phyloP scores from a whole-genome alignment of 306 rosid genomes.

The Calophaca sinica region DNA sequence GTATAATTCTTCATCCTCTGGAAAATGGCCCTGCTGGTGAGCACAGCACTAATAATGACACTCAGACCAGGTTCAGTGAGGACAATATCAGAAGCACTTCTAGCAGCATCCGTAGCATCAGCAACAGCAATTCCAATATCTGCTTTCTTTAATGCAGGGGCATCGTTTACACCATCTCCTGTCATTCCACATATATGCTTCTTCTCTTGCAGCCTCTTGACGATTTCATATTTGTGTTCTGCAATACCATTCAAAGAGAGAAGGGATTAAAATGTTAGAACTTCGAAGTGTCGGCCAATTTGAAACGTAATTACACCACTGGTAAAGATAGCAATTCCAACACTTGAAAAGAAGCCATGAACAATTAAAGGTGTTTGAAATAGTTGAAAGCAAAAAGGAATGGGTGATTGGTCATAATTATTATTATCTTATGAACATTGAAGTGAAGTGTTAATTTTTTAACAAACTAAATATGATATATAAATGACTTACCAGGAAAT shows the following conservation, averaged over 20 bases:
- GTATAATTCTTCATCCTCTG: constrained; percentile 98
- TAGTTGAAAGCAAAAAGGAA: constrained; percentile 18
- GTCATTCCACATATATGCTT: constrained; percentile 99
- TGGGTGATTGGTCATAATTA: neutral
- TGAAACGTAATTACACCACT: neutral
- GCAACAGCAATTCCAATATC: constrained; percentile 98
- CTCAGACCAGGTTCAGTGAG: constrained; percentile 97
- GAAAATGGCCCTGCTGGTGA: constrained; percentile 92
- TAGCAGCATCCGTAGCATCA: constrained; percentile 98
- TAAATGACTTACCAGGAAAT: constrained; percentile 74
- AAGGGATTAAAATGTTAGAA: constrained; percentile 26
- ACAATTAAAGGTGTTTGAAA: neutral
- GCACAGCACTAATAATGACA: constrained; percentile 92
- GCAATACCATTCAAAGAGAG: constrained; percentile 38
- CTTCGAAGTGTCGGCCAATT: neutral
- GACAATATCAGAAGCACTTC: constrained; percentile 94
- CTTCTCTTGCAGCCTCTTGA: constrained; percentile 84
- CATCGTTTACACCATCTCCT: constrained; percentile 97
- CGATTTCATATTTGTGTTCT: constrained; percentile 98
- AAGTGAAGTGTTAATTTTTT: neutral
- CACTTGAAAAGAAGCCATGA: constrained; percentile 9
- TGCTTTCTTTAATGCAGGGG: constrained; percentile 93
- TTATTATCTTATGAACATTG: neutral
- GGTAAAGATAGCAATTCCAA: too few species aligned
- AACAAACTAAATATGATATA: neutral